A percentile compares a stretch with the other conserved stretches of the same genome.
phyloP scores from a whole-genome alignment of 208 protist genomes.

The Phytomonas francai region DNA sequence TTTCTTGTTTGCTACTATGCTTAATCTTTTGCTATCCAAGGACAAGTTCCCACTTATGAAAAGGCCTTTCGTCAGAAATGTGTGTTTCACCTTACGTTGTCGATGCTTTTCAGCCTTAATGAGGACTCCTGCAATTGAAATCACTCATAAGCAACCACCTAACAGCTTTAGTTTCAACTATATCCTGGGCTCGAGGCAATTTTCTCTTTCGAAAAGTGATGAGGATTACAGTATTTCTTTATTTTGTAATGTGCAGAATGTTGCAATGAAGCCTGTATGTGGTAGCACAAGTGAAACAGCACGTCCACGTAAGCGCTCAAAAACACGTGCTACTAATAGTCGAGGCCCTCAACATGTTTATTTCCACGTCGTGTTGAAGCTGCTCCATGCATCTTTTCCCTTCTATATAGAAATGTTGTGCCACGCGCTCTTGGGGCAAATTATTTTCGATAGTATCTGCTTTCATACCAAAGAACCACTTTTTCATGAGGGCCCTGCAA shows the following conservation, averaged over 20 bases:
- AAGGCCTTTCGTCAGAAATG: not conserved
- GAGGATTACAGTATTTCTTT: conserved; percentile 9
- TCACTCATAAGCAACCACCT: not conserved
- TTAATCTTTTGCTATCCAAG: not conserved
- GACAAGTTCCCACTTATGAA: not conserved
- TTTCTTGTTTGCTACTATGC: not conserved
- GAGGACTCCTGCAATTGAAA: not conserved
- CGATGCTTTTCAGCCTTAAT: conserved; percentile 2
- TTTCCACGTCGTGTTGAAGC: conserved; percentile 5
- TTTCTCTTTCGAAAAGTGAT: conserved; percentile 3
- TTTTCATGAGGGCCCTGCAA: conserved; percentile 17
- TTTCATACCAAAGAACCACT: conserved; percentile 13
- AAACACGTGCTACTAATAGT: not conserved
- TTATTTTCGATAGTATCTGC: conserved; percentile 32
- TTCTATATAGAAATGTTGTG: conserved; percentile 18
- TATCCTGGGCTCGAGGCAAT: conserved; percentile 12
- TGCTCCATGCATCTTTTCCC: conserved; percentile 8
- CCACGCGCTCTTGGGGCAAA: conserved; percentile 14
- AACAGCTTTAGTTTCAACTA: conserved; percentile 12
- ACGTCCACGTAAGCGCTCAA: not conserved
- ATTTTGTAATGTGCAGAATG: conserved; percentile 20
- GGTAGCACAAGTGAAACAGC: conserved; percentile 3
- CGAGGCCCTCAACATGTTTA: not conserved
- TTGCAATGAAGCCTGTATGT: conserved; percentile 5
- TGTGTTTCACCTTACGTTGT: not conserved